These are phyloP conservation scores for Chrysophaeum taylorii DNA, from an alignment of 352 stramenopile genomes.

Conservation along the genomic window DNA sequence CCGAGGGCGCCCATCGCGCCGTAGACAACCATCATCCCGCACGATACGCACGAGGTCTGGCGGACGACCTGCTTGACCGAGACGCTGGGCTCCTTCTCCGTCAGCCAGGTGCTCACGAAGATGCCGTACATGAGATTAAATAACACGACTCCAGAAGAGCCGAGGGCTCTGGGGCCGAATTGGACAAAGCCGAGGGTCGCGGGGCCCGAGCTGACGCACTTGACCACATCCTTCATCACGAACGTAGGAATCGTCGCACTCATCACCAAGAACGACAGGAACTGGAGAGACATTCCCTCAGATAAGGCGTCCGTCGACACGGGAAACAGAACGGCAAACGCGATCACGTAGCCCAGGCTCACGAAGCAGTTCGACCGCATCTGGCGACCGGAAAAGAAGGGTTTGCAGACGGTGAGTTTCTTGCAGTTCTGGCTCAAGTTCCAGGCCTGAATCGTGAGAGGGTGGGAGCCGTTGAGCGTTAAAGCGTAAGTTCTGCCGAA, in stretches of 20 bases:
- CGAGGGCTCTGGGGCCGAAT: too few relatives aligned
- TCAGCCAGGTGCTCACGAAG: neutral
- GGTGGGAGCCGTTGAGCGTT: neutral
- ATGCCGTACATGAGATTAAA: slow-evolving; percentile 8
- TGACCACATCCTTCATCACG: too few relatives aligned
- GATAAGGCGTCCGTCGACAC: neutral
- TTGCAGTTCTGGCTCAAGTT: neutral
- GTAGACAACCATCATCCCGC: neutral
- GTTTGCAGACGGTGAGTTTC: neutral
- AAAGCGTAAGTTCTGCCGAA: neutral
- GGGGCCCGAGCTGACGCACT: too few relatives aligned
- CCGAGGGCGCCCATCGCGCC: too few relatives aligned
- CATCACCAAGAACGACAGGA: too few relatives aligned
- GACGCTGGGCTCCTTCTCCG: neutral
- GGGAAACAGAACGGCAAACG: neutral
- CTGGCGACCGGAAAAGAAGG: neutral
- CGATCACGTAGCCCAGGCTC: neutral
- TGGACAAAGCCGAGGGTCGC: too few relatives aligned
- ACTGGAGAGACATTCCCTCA: too few relatives aligned
- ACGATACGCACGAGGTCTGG: too few relatives aligned
- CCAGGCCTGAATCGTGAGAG: neutral
- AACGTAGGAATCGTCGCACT: too few relatives aligned
- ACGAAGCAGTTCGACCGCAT: neutral
- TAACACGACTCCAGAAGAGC: neutral
- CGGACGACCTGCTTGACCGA: too few relatives aligned